phyloP scores from a whole-genome alignment of 805 yeast genomes.

The Nakazawaea populi region DNA sequence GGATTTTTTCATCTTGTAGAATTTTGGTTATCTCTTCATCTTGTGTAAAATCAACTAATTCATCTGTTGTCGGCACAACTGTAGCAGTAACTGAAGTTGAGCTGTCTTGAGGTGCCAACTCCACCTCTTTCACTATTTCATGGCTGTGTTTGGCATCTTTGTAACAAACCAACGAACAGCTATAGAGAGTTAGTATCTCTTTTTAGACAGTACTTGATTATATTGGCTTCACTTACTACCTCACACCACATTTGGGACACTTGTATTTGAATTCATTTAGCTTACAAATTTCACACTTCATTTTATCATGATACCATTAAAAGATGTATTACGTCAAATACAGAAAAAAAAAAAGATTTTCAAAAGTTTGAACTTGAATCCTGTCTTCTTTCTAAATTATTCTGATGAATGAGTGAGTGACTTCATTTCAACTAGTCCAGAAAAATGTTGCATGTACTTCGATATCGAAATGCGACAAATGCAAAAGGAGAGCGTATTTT shows the following conservation, averaged over 20 bases:
- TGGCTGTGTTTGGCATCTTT: slow-evolving; percentile 37
- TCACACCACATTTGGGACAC: slow-evolving; percentile 40
- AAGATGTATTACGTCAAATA: too few species aligned
- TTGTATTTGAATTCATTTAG: slow-evolving; percentile 32
- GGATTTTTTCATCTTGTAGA: slow-evolving; percentile 36
- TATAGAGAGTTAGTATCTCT: slow-evolving; percentile 6
- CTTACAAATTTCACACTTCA: slow-evolving; percentile 27
- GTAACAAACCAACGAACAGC: slow-evolving; percentile 60
- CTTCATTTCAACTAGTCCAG: too few species aligned
- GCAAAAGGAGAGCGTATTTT: too few species aligned
- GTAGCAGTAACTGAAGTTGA: not conserved
- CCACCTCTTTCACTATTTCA: slow-evolving; percentile 9
- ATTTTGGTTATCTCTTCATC: slow-evolving; percentile 24
- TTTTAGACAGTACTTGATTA: not conserved
- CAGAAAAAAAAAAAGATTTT: too few species aligned
- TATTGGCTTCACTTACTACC: slow-evolving; percentile 23
- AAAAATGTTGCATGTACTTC: too few species aligned
- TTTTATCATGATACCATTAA: not conserved
- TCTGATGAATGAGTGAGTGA: too few species aligned
- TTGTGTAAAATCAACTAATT: slow-evolving; percentile 1
- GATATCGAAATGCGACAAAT: too few species aligned
- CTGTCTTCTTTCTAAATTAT: too few species aligned
- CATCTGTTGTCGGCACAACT: slow-evolving; percentile 1
- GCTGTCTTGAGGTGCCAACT: too few species aligned
- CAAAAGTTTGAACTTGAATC: too few species aligned